Conservation (phyloP, 768 basidiomycete species). For the Psilocybe azurescens region DNA sequence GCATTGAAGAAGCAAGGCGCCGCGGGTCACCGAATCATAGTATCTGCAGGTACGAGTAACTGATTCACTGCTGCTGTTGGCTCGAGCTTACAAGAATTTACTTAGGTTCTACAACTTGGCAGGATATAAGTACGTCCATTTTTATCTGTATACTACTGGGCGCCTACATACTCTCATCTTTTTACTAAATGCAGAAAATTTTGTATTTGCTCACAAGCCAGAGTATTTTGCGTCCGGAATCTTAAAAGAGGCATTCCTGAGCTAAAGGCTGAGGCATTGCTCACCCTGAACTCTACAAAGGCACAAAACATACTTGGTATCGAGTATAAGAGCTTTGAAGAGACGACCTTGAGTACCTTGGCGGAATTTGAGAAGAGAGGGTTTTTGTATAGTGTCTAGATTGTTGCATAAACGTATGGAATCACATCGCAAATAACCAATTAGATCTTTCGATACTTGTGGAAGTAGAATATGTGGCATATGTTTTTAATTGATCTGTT, state of each 20-base stretch:
- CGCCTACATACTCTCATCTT: not conserved
- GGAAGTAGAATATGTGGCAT: too few species aligned
- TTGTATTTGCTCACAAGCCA: not conserved
- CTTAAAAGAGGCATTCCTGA: not conserved
- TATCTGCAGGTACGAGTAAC: conserved; percentile 36
- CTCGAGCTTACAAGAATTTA: not conserved
- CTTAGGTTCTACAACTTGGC: conserved; percentile 14
- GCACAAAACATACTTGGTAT: not conserved
- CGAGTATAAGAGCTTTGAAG: not conserved
- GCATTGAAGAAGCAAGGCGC: conserved; percentile 59
- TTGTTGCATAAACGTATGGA: too few species aligned
- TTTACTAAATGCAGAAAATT: not conserved
- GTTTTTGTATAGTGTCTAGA: not conserved
- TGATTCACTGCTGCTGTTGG: not conserved
- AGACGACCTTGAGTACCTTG: not conserved
- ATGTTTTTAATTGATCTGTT: too few species aligned
- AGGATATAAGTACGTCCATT: conserved; percentile 11
- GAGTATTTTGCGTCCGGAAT: not conserved
- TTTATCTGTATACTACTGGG: not conserved
- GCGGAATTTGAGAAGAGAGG: not conserved
- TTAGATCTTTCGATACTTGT: too few species aligned
- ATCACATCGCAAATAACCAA: too few species aligned
- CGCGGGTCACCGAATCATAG: conserved; percentile 61
- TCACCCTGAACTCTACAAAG: not conserved
- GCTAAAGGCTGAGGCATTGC: not conserved